Evolutionary conservation across 2,329 filamentous ascomycete genomes (phyloP), one percentile per base, ranked within the genome.

Genomic region (Botrytis fabae): DNA sequence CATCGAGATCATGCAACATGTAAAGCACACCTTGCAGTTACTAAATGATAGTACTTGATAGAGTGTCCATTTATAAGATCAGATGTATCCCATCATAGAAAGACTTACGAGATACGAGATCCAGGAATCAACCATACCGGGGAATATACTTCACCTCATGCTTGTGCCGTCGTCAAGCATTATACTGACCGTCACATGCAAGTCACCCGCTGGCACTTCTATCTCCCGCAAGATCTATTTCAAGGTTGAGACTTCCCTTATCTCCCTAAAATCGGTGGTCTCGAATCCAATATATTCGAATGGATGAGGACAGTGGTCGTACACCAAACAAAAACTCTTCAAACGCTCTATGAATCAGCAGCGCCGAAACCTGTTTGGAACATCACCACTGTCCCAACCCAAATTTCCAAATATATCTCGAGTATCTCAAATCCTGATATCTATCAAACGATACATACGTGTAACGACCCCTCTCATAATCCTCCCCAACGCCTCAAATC

Each of bases 61-160:
- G 4, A 4, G 1, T 9, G 5, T 10, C 7, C 8, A 4, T 22
- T 42, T 1, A 6, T 8, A 10, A 5, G 14, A 28, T 20, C 20
- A 28, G 12, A 14, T 32, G 2, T 9, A 2, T 22, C 1, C 14
- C 18, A 25, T n/a, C 22, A 5, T n/a, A 18, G 8, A 42, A 25
- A 20, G 2, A 22, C 32, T 16, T 2, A 28, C 35, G 48, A 22
- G 22, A 40, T 12, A 14, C 28, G 7, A 28, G 20, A 40, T 20
- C 4, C 64, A 40, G 4, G 4, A 35, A 8, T 10, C 1, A 32
- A 35, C 25, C n/a, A 54, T n/a, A 22, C 16, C 25, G 35, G 35
- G 32, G 22, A 51, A 42, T 25, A n/a, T 32, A 22, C 35, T 28
- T 42, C 35, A 28, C 35, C 18, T 5, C 25, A 68, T 57, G 32